phyloP scores from a whole-genome alignment of 2,329 filamentous ascomycete genomes.

The Microcyclosporella mali region DNA sequence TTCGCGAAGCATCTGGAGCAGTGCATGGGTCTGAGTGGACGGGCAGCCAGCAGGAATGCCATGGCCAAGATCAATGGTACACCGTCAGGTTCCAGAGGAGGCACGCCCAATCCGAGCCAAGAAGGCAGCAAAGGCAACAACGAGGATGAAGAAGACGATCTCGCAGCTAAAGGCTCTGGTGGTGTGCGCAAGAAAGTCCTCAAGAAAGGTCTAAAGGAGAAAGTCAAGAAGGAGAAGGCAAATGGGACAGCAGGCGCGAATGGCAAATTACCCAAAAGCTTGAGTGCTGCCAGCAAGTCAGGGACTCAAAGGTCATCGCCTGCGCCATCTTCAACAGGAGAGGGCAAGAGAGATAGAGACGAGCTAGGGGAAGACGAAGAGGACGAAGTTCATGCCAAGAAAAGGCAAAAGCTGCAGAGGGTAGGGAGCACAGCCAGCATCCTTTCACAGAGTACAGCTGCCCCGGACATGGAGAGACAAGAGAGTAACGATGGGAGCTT shows the following conservation, averaged over 20 bases:
- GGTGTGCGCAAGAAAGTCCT: constrained; percentile 33
- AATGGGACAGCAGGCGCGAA: constrained; percentile 26
- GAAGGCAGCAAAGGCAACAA: constrained; percentile 18
- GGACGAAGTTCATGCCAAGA: constrained; percentile 31
- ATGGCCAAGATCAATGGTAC: constrained; percentile 41
- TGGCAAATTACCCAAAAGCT: constrained; percentile 28
- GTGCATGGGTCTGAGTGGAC: constrained; percentile 52
- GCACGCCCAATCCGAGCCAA: constrained; percentile 28
- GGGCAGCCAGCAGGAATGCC: constrained; percentile 45
- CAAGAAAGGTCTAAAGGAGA: constrained; percentile 38
- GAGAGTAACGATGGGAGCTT: constrained; percentile 34
- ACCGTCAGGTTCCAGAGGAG: constrained; percentile 28
- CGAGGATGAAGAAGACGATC: constrained; percentile 27
- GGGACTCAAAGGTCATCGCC: constrained; percentile 15
- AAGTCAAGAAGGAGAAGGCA: constrained; percentile 40
- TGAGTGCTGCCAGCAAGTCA: constrained; percentile 20
- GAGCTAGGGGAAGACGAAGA: constrained; percentile 30
- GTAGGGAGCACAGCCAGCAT: constrained; percentile 32
- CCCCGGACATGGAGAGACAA: constrained; percentile 26
- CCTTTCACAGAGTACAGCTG: constrained; percentile 20
- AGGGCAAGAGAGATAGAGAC: constrained; percentile 31
- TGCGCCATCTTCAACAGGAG: constrained; percentile 18
- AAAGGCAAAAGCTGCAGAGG: constrained; percentile 33
- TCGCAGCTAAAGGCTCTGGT: constrained; percentile 21
- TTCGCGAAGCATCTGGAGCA: constrained; percentile 58